Base-by-base conservation (phyloP, 2,329 filamentous ascomycete genomes). In the Cordyceps pruinosa region DNA sequence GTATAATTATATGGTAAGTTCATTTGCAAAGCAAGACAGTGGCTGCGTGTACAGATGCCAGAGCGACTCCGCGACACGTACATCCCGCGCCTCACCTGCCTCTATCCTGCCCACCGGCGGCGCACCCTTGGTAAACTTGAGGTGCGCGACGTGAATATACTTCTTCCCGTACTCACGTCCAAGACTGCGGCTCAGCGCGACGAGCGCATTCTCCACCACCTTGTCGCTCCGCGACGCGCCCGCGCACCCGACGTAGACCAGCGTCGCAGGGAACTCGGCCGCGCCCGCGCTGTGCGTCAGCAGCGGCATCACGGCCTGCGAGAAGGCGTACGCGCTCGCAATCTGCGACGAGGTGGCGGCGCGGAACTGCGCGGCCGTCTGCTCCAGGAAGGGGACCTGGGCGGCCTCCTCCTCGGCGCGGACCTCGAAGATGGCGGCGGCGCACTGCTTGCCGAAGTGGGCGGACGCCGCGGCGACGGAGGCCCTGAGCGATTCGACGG, bases 41-140 rank as follows among this genome's bases (percentile, higher is more conserved):
- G 49, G 57, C 30, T 58, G 57, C 37, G 45, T 55, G 30, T 58
- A 39, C 19, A 58, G 44, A 45, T 55, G 15, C 57, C 50, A 55
- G 10, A 58, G 21, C 28, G 57, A 45, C 37, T 58, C 57, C 25
- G 50, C 49, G 37, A 55, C 44, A 21, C 44, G 45, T 3, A 32
- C 42, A 28, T 23, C 30, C 9, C 41, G 9, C n/a, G 47, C n/a
- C 25, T 7, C 37, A 23, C 19, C 47, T 12, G n/a, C 15, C 7
- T 17, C 0, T 10, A 4, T 23, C 30, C 30, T 32, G n/a, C 26
- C 26, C 19, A 26, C 12, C 32, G 1, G 9, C 48, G 15, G 26
- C 2, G 34, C 19, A 26, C 26, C 41, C 19, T 47, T 45, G 25
- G 30, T 50, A 15, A 44, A 53, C n/a, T 49, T 54, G 1, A 58